These are phyloP conservation scores for Dioszegia crocea DNA, from an alignment of 768 basidiomycete species.

Conservation along the genomic window DNA sequence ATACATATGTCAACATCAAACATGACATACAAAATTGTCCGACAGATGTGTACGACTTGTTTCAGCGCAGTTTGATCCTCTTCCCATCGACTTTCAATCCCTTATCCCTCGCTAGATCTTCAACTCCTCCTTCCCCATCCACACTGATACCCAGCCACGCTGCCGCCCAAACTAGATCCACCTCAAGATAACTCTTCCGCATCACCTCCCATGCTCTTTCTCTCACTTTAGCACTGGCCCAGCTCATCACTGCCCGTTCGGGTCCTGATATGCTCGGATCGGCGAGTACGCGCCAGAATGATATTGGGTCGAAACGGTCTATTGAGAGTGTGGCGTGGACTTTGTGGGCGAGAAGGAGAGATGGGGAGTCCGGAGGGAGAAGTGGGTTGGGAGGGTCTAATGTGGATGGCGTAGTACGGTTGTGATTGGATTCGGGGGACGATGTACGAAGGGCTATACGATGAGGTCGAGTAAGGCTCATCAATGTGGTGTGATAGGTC, in stretches of 20 bases:
- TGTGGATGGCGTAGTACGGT: no score
- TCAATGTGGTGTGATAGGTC: not conserved
- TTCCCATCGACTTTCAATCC: slow-evolving; percentile 20
- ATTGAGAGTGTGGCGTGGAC: slow-evolving; percentile 8
- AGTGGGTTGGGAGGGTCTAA: no score
- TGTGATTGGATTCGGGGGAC: no score
- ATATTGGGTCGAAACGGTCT: slow-evolving; percentile 26
- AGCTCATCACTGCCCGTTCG: slow-evolving; percentile 27
- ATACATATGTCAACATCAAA: no score
- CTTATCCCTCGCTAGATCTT: slow-evolving; percentile 10
- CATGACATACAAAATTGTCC: no score
- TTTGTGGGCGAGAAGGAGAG: not conserved
- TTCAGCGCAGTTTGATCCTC: slow-evolving; percentile 23
- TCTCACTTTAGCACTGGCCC: slow-evolving; percentile 24
- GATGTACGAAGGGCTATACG: not conserved
- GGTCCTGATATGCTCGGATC: not conserved
- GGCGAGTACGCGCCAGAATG: slow-evolving; percentile 17
- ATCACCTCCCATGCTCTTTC: slow-evolving; percentile 35
- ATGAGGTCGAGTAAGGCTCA: not conserved
- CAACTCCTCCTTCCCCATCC: slow-evolving; percentile 14
- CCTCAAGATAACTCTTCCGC: slow-evolving; percentile 26
- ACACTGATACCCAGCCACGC: not conserved
- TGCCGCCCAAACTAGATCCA: not conserved
- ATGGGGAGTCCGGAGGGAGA: not conserved
- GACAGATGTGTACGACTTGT: not conserved